Base-by-base conservation (phyloP, 805 yeast genomes). In the Yamadazyma laniorum region DNA sequence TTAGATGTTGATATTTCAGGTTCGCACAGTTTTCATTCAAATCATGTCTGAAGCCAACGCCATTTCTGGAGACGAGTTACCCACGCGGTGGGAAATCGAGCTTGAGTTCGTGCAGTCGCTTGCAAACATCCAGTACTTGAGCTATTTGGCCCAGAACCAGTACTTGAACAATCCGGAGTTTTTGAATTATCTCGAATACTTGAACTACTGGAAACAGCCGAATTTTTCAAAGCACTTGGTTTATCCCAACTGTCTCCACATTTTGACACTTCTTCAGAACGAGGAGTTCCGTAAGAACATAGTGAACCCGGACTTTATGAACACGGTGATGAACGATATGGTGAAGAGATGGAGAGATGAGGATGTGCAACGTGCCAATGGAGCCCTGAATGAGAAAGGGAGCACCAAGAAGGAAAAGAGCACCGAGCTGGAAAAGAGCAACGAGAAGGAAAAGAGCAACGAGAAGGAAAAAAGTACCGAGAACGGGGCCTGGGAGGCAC, bases 41-140 rank as follows among this genome's bases (percentile, higher is more conserved):
- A 6, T 6, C 23, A 21, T 21, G 23, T 21, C 32, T 7, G 35
- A 32, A 27, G 29, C 36, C 9, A 32, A 32, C 27, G 32, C 39
- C n/a, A 37, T 39, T 14, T 42, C 51, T 25, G 47, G 48, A 6
- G 48, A 47, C 16, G 48, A 54, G 18, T 65, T 77, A n/a, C 89
- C 91, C n/a, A 75, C 85, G 4, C 60, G 95, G 40, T 87, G 91
- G 87, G 95, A 86, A 53, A 78, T 86, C 16, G 95, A 86, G 50
- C 70, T 86, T n/a, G 97, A 85, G 76, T 91, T 91, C 62, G 95
- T 91, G 3, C 98, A 91, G 62, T 82, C 95, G 12, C 70, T 91
- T 23, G 87, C 96, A 2, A 93, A 91, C 59, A 80, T 91, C 31
- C 95, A 84, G 58, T 91, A 90, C 55, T 72, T 91, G 39, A 82